phyloP scores from a whole-genome alignment of 2,329 filamentous ascomycete genomes.

The Penicillium sp. region DNA sequence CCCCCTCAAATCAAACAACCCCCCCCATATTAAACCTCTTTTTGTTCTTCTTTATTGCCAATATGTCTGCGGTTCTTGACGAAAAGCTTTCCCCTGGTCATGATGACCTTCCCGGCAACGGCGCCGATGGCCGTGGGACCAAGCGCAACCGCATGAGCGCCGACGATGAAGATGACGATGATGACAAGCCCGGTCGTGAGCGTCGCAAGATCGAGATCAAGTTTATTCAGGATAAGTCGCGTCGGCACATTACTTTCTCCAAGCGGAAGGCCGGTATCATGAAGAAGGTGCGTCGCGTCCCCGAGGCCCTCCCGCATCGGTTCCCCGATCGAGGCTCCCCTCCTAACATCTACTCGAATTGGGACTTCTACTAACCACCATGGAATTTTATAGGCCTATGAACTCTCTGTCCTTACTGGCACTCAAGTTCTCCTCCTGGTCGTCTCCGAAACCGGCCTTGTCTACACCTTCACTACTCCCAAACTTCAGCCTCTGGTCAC shows the following conservation, averaged over 20 bases:
- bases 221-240: constrained; percentile 99
- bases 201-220: constrained; percentile 99
- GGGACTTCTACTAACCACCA: background rate
- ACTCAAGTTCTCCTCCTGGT: constrained; percentile 96
- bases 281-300: constrained; percentile 80
- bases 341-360: background rate
- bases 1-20: constrained; percentile 13
- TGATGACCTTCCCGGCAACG: constrained; percentile 65
- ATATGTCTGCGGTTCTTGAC: constrained; percentile 76
- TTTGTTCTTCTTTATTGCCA: constrained; percentile 59
- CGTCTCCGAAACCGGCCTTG: constrained; percentile 93
- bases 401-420: constrained; percentile 93
- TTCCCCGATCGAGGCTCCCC: background rate
- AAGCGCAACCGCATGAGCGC: constrained; percentile 81
- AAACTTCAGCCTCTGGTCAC: constrained; percentile 98
- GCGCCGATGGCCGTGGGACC: constrained; percentile 69
- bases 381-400: constrained; percentile 70
- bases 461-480: constrained; percentile 97
- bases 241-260: constrained; percentile 98
- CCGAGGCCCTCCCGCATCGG: constrained; percentile 1
- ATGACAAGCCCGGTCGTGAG: constrained; percentile 96
- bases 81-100: constrained; percentile 72
- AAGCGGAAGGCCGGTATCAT: constrained; percentile 99
- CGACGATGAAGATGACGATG: constrained; percentile 96
- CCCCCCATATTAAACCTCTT: constrained; percentile 5